Percentiles rank a stretch among this genome's conserved stretches.
phyloP scores from a whole-genome alignment of 176 grass and related monocot genomes.

The Poa pratensis region DNA sequence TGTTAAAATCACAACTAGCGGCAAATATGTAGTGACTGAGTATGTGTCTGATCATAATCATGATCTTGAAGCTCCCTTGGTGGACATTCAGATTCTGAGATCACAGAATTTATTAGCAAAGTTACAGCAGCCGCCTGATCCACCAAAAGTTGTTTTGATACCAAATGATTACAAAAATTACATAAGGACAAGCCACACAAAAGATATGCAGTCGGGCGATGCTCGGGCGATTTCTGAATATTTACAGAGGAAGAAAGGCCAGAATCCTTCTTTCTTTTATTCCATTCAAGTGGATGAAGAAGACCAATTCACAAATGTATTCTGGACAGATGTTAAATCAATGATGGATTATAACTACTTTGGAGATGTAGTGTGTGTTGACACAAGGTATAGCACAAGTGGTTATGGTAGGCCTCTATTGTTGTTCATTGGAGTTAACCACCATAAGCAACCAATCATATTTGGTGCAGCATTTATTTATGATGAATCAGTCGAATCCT shows the following conservation, averaged over 20 bases:
- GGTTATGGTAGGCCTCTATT: conserved; percentile 66
- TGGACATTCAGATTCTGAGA: conserved; percentile 79
- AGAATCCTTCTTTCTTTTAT: conserved; percentile 87
- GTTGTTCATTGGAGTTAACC: conserved; percentile 83
- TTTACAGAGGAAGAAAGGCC: conserved; percentile 77
- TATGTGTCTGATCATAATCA: conserved; percentile 85
- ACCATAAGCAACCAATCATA: conserved; percentile 80
- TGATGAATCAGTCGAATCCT: conserved; percentile 72
- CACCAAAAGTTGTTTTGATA: conserved; percentile 65
- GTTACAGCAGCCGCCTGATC: conserved; percentile 57
- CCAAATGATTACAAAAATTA: conserved; percentile 86
- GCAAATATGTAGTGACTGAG: conserved; percentile 75
- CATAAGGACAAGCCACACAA: conserved; percentile 53
- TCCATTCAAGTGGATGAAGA: conserved; percentile 84
- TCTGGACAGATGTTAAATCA: conserved; percentile 79
- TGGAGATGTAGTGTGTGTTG: conserved; percentile 85
- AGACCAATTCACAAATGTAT: conserved; percentile 76
- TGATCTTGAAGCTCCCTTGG: conserved; percentile 64
- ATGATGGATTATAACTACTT: conserved; percentile 79
- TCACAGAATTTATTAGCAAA: conserved; percentile 76
- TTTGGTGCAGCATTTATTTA: conserved; percentile 75
- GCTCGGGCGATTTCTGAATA: conserved; percentile 72
- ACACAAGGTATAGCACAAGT: conserved; percentile 68
- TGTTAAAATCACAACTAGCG: conserved; percentile 73
- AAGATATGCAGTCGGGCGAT: conserved; percentile 65